phyloP scores from a whole-genome alignment of 2,329 filamentous ascomycete genomes.

The Metarhizium humberi region DNA sequence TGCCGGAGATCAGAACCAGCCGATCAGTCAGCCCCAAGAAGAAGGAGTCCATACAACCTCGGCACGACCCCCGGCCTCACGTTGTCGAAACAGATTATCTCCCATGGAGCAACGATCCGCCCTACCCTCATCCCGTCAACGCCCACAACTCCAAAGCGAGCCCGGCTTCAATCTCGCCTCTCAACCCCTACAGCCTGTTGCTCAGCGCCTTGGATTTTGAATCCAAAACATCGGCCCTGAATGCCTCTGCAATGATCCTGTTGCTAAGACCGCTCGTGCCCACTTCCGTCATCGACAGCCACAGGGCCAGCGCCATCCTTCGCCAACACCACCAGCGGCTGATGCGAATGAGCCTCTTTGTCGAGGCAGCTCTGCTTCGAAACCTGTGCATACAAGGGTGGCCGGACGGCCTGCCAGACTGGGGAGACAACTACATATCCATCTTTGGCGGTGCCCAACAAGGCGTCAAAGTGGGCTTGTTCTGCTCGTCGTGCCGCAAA shows the following conservation, averaged over 20 bases:
- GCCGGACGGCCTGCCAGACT: conserved; percentile 39
- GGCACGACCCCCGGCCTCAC: conserved; percentile 28
- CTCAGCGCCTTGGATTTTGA: conserved; percentile 47
- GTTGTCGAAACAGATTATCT: conserved; percentile 51
- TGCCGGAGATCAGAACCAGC: conserved; percentile 6
- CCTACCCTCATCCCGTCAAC: conserved; percentile 39
- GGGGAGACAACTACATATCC: conserved; percentile 45
- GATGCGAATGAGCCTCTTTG: conserved; percentile 48
- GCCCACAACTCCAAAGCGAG: conserved; percentile 5
- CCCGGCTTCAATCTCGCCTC: conserved; percentile 22
- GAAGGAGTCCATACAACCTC: conserved; percentile 15
- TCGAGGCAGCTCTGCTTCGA: conserved; percentile 50
- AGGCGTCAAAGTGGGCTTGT: conserved; percentile 41
- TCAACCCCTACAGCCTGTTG: conserved; percentile 47
- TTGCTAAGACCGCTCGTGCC: conserved; percentile 50
- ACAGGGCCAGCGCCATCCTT: conserved; percentile 47
- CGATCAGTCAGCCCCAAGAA: conserved; percentile 17
- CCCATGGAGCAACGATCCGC: conserved; percentile 47
- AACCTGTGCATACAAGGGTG: conserved; percentile 52
- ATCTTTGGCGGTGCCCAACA: conserved; percentile 47
- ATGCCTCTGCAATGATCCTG: conserved; percentile 52
- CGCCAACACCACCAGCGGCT: conserved; percentile 52
- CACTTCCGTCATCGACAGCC: conserved; percentile 40
- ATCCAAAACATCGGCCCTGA: conserved; percentile 43
- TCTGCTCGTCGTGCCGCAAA: conserved; percentile 47